phyloP scores from a whole-genome alignment of 345 rosid genomes.

The Murraya paniculata region DNA sequence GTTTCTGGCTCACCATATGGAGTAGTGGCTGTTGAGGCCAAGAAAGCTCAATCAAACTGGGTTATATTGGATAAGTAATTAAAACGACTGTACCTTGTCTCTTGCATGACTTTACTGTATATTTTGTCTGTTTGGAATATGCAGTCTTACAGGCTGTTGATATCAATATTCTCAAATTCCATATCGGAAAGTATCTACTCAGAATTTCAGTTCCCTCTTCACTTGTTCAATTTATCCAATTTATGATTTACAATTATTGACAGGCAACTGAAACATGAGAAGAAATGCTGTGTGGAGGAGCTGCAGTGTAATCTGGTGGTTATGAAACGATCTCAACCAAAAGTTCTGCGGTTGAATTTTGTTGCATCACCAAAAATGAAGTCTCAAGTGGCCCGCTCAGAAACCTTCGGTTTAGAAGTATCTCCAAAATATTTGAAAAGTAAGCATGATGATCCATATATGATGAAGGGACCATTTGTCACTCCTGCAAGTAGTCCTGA shows the following conservation, averaged over 20 bases:
- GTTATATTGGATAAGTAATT: constrained; percentile 87
- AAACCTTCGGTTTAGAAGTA: constrained; percentile 30
- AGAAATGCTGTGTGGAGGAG: constrained; percentile 74
- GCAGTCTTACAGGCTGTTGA: not conserved
- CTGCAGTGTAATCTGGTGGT: constrained; percentile 91
- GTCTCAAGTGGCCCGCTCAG: constrained; percentile 36
- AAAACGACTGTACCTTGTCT: constrained; percentile 14
- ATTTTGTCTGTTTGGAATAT: not conserved
- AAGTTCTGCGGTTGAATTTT: constrained; percentile 86
- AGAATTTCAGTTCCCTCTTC: not conserved
- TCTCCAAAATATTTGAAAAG: constrained; percentile 37
- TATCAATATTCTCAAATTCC: not conserved
- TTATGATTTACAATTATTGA: constrained; percentile 14
- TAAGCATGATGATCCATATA: constrained; percentile 29
- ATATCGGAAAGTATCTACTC: not conserved
- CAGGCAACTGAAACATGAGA: constrained; percentile 83
- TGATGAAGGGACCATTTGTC: constrained; percentile 70
- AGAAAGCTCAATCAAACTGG: constrained; percentile 81
- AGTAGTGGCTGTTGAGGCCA: constrained; percentile 81
- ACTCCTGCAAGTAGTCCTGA: constrained; percentile 97
- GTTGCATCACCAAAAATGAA: constrained; percentile 59
- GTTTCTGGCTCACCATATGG: constrained; percentile 71
- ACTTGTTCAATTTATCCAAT: not conserved
- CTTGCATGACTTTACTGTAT: constrained; percentile 16
- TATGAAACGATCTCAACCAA: constrained; percentile 80